These are phyloP conservation scores for Edaphochlamys debaryana DNA, from an alignment of 139 green algal species.

Conservation along the genomic window DNA sequence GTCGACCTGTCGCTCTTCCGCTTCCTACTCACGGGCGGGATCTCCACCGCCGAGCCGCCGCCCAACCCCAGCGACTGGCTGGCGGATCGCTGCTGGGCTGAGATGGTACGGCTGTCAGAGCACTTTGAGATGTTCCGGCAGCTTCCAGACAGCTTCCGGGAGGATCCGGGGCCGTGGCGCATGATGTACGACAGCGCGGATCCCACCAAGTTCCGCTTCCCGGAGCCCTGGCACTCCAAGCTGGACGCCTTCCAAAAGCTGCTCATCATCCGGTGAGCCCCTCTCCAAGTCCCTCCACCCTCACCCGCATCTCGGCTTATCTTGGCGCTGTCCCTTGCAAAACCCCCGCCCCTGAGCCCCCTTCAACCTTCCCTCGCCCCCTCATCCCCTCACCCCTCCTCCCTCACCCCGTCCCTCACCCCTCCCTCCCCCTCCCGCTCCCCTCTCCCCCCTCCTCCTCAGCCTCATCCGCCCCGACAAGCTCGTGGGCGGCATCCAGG, in stretches of 20 bases:
- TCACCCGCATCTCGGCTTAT: too few relatives aligned
- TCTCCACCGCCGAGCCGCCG: conserved; percentile 54
- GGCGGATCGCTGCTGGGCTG: conserved; percentile 63
- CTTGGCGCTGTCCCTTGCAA: too few relatives aligned
- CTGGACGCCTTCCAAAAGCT: conserved; percentile 69
- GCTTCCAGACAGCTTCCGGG: conserved; percentile 48
- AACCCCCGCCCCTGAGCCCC: too few relatives aligned
- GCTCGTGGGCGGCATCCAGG: conserved; percentile 62
- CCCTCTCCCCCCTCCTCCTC: not conserved
- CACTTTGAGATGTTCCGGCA: conserved; percentile 18
- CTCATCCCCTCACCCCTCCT: not conserved
- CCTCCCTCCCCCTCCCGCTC: not conserved
- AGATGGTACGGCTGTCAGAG: conserved; percentile 58
- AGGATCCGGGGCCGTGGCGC: conserved; percentile 47
- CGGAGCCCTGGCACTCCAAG: conserved; percentile 54
- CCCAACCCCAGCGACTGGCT: conserved; percentile 65
- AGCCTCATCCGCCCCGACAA: conserved; percentile 77
- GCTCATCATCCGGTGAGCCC: conserved; percentile 54
- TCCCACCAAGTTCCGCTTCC: conserved; percentile 48
- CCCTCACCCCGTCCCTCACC: not conserved
- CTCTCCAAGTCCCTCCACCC: too few relatives aligned
- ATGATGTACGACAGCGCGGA: conserved; percentile 67
- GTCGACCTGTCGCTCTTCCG: conserved; percentile 69
- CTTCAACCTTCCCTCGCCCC: too few relatives aligned
- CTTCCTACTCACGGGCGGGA: conserved; percentile 78